Conservation (phyloP, 1,284 basidiomycete genomes). For the Anthracocystis setariae region DNA sequence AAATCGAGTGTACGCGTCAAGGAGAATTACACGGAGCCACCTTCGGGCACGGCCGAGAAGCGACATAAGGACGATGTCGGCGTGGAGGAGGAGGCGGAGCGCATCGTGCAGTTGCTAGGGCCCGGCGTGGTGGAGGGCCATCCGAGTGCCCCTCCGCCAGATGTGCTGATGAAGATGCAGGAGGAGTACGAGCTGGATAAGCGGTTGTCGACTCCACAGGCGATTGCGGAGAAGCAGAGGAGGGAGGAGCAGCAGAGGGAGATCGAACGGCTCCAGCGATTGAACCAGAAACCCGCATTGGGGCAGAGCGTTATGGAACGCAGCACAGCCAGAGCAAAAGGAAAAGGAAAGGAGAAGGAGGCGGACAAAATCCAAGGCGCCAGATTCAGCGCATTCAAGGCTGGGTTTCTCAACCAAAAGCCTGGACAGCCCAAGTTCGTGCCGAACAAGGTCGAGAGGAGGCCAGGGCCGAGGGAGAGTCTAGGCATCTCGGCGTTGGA, state of each 20-base stretch:
- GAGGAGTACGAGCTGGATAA: constrained; percentile 36
- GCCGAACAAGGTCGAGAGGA: constrained; percentile 18
- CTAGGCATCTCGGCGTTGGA: constrained; percentile 62
- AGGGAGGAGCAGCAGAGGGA: constrained; percentile 29
- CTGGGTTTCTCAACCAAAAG: constrained; percentile 52
- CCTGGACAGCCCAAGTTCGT: constrained; percentile 23
- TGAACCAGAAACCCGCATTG: constrained; percentile 39
- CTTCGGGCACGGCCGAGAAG: constrained; percentile 41
- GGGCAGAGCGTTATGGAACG: constrained; percentile 42
- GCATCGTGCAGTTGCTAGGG: constrained; percentile 60
- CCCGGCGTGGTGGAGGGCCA: constrained; percentile 60
- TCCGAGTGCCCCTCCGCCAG: constrained; percentile 43
- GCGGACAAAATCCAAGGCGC: constrained; percentile 17
- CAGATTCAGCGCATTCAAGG: constrained; percentile 58
- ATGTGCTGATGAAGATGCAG: constrained; percentile 45
- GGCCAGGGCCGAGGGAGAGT: constrained; percentile 40
- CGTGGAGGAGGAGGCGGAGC: constrained; percentile 62
- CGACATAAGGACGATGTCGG: constrained; percentile 55
- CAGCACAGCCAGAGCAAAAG: constrained; percentile 1
- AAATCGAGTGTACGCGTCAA: constrained; percentile 33
- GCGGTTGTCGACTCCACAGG: constrained; percentile 27
- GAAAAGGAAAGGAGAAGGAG: constrained; percentile 2
- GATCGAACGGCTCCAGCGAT: constrained; percentile 10
- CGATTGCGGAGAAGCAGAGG: constrained; percentile 28
- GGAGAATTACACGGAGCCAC: constrained; percentile 34